A percentile compares a stretch with the other conserved stretches of the same genome.
Evolutionary conservation across 2,329 filamentous ascomycete species (phyloP).

Genomic region (Pseudocercospora fuligena): DNA sequence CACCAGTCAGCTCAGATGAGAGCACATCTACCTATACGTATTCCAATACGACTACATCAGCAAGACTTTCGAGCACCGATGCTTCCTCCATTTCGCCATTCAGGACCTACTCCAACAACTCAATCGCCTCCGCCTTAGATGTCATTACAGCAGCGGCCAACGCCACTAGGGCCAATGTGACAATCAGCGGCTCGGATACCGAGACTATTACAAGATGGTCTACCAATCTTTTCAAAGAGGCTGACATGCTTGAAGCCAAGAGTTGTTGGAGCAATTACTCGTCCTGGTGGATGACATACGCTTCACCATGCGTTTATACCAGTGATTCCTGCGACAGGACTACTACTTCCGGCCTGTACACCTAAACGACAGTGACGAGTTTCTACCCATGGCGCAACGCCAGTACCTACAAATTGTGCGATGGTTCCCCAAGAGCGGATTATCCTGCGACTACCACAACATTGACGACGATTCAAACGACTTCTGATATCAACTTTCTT

Average conservation of each 20-base stretch:
- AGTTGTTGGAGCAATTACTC: slow-evolving; percentile 2
- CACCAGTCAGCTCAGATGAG: not conserved
- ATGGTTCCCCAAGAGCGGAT: not conserved
- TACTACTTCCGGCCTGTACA: not conserved
- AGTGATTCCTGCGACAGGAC: not conserved
- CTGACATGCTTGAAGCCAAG: not conserved
- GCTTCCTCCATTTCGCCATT: too few species aligned
- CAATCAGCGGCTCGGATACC: not conserved
- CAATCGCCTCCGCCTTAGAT: not conserved
- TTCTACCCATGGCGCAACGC: not conserved
- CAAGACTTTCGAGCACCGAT: too few species aligned
- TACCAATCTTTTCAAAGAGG: not conserved
- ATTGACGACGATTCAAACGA: not conserved
- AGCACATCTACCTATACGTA: not conserved
- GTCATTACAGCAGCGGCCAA: not conserved
- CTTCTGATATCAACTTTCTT: not conserved
- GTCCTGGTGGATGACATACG: not conserved
- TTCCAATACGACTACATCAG: not conserved
- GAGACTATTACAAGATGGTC: not conserved
- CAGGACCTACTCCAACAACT: not conserved
- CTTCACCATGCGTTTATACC: not conserved
- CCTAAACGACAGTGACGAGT: not conserved
- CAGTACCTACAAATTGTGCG: not conserved
- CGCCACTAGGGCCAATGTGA: not conserved
- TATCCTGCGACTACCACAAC: not conserved